Evolutionary conservation across 179 eudicot genomes (phyloP), one percentile per base, ranked within the genome.

Genomic region (Drosera spatulata): DNA sequence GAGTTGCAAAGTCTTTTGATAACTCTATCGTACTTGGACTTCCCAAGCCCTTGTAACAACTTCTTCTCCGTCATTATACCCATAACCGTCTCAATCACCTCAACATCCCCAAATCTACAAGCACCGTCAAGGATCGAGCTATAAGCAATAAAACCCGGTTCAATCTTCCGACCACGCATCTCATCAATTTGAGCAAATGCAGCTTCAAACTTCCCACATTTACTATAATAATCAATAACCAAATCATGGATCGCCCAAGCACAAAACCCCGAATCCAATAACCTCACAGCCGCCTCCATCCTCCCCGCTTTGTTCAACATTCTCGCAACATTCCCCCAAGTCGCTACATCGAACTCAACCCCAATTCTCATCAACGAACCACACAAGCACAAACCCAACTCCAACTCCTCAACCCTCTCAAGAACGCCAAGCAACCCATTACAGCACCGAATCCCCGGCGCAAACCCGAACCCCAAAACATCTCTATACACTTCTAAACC

Each of bases 41-140:
- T 47, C 37, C 33, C 40, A 60, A 51, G 41, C 47, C 64, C 66
- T 0, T 75, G 68, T 49, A 87, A 55, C 73, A 77, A 74, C 4
- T 73, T 77, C 67, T 73, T 80, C 60, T 75, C 79, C 7, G 43
- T 67, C 97, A 91, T 77, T 42, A 45, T 53, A 49, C 51, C 47
- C 66, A 85, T 60, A 50, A 72, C 68, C 56, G 8, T 69, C 44
- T 82, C 80, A 44, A 73, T 64, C 63, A 74, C 79, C 50, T 73
- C 50, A 11, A 6, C 14, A 62, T 88, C 61, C 41, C 73, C 73
- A 74, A 64, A 66, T 44, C 68, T 70, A 71, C 91, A 91, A 53
- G 91, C 91, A 40, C 88, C 85, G 57, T 91, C 82, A 53, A 88
- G 88, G 68, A 91, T 74, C n/a, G 85, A 85, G 59, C 87, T 76